phyloP scores from a whole-genome alignment of 345 rosid genomes.

The Arabis hirsuta region DNA sequence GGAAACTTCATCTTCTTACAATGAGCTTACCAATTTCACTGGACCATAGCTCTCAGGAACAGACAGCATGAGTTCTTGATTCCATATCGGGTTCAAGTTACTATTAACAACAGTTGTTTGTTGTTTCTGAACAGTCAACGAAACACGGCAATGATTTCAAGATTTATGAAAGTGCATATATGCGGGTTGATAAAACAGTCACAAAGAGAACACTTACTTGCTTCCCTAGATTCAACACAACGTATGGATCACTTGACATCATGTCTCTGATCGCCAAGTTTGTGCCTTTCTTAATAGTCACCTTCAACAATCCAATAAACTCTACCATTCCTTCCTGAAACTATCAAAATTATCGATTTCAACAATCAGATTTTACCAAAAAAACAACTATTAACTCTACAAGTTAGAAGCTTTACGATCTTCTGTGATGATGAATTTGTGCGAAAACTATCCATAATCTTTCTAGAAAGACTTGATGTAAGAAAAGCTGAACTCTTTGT shows the following conservation, averaged over 20 bases:
- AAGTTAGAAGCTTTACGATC: conserved; percentile 43
- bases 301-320: conserved; percentile 62
- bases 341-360: conserved; percentile 14
- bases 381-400: neutral
- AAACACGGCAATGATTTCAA: neutral
- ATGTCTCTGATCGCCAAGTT: conserved; percentile 62
- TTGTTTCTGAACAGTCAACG: conserved; percentile 37
- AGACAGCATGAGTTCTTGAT: conserved; percentile 54
- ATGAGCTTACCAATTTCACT: conserved; percentile 58
- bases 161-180: neutral
- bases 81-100: conserved; percentile 65
- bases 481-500: conserved; percentile 50
- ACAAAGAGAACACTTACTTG: conserved; percentile 46
- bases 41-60: conserved; percentile 54
- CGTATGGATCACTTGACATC: conserved; percentile 63
- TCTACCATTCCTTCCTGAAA: conserved; percentile 50
- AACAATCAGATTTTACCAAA: neutral
- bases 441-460: conserved; percentile 69
- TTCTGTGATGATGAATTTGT: conserved; percentile 53
- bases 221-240: conserved; percentile 53
- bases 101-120: conserved; percentile 53
- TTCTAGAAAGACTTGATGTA: conserved; percentile 65
- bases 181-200: neutral
- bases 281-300: conserved; percentile 60
- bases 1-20: neutral